phyloP scores from a whole-genome alignment of 2,329 filamentous ascomycete species.

The Talaromyces atroroseus region DNA sequence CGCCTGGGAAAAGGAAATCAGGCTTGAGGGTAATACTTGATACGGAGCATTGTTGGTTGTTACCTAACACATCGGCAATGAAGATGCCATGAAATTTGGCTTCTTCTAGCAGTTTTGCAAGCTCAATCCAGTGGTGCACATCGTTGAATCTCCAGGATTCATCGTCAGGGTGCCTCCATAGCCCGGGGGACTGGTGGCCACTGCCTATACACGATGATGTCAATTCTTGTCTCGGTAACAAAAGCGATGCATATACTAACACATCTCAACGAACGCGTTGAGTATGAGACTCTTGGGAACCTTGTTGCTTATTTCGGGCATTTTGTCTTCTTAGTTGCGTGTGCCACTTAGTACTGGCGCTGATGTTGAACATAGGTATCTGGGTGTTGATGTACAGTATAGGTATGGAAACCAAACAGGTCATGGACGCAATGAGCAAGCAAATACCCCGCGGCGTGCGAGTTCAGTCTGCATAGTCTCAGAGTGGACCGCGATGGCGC shows the following conservation, averaged over 20 bases:
- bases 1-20: constrained; percentile 36
- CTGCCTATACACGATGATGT: constrained; percentile 28
- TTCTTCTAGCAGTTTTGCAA: constrained; percentile 56
- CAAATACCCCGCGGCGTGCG: background rate
- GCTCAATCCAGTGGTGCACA: constrained; percentile 55
- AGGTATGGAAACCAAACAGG: no score
- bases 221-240: background rate
- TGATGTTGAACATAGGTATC: background rate
- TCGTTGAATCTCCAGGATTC: constrained; percentile 57
- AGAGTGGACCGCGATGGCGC: constrained; percentile 34
- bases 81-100: constrained; percentile 63
- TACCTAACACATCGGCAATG: constrained; percentile 60
- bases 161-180: constrained; percentile 62
- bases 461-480: constrained; percentile 26
- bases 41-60: background rate
- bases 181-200: constrained; percentile 51
- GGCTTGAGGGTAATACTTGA: background rate
- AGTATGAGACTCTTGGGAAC: constrained; percentile 45
- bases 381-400: no score
- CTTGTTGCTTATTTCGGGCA: constrained; percentile 16
- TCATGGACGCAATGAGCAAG: no score
- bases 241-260: constrained; percentile 23
- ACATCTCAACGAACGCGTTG: constrained; percentile 49
- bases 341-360: no score
- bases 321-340: constrained; percentile 6